Evolutionary conservation across 2,329 filamentous ascomycete genomes (phyloP), one percentile per base, ranked within the genome.

Genomic region (Rutstroemia sp.): DNA sequence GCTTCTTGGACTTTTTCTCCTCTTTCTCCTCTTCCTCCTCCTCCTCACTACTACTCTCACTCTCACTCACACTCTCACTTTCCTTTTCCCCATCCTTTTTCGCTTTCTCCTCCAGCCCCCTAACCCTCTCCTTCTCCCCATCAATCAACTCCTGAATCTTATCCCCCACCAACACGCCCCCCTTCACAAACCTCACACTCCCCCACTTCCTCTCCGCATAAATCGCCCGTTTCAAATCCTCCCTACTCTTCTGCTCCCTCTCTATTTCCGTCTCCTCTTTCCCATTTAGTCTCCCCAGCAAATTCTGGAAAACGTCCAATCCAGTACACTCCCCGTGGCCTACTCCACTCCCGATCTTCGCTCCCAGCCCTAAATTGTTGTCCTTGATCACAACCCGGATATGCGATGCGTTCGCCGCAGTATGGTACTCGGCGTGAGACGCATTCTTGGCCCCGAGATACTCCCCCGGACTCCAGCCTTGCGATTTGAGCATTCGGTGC

Each of bases 381-480:
- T 97, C 92, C 68, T 96, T 96, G 61, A 96, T 73, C 30, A 84
- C 74, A 40, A 95, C 88, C 58, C 87, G 86, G 65, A 97, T 94
- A 69, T 95, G 89, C 3, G 89, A 89, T 25, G 88, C 81, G 70
- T 88, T 95, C 42, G 89, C 91, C 3, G 84, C 81, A 21, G 87
- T 92, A 72, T 92, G 88, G 60, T 88, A 81, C 48, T 84, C 81
- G 30, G 88, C 79, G 66, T 96, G 91, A 0, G 83, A 73, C 7
- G 90, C 84, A 69, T 91, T 79, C 65, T 86, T 80, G 4, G 86
- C 88, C 54, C 94, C 94, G 21, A 99, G 81, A 53, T 83, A 88
- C 62, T 87, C 80, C 38, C 94, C 94, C 0, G 92, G 90, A 59
- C 86, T 81, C 94, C 94, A 99, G 62, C 94, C 94, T 67, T 96